Evolutionary conservation across 2,329 filamentous ascomycete species (phyloP).

Genomic region (Harringtonia lauricola): DNA sequence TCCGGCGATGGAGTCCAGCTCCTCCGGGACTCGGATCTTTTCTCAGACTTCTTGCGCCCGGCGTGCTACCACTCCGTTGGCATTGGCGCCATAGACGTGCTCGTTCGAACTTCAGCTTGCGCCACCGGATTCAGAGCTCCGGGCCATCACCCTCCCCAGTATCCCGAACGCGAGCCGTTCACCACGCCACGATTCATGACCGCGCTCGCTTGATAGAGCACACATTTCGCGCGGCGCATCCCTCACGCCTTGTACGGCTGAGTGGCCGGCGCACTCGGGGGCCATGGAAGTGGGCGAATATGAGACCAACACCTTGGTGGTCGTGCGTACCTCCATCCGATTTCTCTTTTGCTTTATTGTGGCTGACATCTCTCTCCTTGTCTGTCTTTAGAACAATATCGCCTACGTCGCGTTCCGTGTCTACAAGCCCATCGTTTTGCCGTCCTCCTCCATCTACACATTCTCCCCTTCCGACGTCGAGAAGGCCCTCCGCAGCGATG

Average conservation of each 20-base stretch:
- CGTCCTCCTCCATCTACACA: slow-evolving; percentile 28
- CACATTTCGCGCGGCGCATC: slow-evolving; percentile 2
- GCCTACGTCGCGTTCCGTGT: slow-evolving; percentile 42
- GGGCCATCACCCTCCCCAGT: no score
- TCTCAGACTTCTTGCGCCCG: not conserved
- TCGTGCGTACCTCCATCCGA: slow-evolving; percentile 31
- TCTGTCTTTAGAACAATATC: slow-evolving; percentile 39
- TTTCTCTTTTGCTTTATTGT: slow-evolving; percentile 6
- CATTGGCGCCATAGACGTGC: not conserved
- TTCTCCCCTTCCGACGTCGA: slow-evolving; percentile 41
- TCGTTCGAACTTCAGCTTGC: not conserved
- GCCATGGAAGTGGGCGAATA: slow-evolving; percentile 52
- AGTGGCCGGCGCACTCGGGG: slow-evolving; percentile 8
- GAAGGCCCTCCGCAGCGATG: slow-evolving; percentile 35
- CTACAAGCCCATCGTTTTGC: slow-evolving; percentile 37
- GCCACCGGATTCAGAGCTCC: no score
- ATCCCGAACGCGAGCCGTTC: no score
- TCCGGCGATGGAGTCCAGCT: slow-evolving; percentile 27
- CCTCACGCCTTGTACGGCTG: slow-evolving; percentile 6
- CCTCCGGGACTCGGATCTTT: slow-evolving; percentile 3
- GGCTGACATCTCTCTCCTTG: not conserved
- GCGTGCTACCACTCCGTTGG: not conserved
- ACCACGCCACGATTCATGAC: slow-evolving; percentile 1
- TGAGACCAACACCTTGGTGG: slow-evolving; percentile 48
- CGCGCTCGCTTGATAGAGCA: not conserved